Percentiles rank a stretch among this genome's conserved stretches.
phyloP scores from a whole-genome alignment of 768 basidiomycete species.

The Russula lepida region DNA sequence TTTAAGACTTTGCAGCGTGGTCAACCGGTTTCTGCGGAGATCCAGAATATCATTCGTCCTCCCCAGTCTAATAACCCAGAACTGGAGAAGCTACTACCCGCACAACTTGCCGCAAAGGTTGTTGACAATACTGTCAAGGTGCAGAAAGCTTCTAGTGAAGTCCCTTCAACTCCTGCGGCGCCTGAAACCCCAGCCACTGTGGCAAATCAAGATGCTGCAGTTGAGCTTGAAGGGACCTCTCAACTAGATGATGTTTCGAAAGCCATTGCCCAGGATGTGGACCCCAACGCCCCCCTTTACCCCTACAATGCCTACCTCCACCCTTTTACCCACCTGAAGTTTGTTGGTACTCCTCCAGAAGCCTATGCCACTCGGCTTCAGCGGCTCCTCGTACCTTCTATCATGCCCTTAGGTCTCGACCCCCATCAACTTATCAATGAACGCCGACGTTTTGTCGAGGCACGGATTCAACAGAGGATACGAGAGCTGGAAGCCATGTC shows the following conservation, averaged over 20 bases:
- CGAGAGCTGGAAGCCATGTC: conserved; percentile 76
- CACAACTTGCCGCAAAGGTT: conserved; percentile 51
- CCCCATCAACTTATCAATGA: conserved; percentile 87
- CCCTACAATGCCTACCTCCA: conserved; percentile 88
- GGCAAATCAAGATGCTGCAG: conserved; percentile 25
- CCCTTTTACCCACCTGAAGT: conserved; percentile 72
- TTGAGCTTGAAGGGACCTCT: conserved; percentile 49
- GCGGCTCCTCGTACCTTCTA: conserved; percentile 74
- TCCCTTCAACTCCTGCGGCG: conserved; percentile 21
- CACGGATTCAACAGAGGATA: conserved; percentile 81
- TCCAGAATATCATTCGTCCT: conserved; percentile 63
- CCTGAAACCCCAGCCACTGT: conserved; percentile 5
- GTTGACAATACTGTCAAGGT: conserved; percentile 71
- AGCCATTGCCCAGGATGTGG: conserved; percentile 70
- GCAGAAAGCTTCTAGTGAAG: conserved; percentile 41
- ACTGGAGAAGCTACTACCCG: conserved; percentile 56
- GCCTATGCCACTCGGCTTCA: conserved; percentile 68
- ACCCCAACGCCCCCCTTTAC: conserved; percentile 72
- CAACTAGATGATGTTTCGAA: conserved; percentile 58
- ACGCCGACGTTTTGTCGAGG: conserved; percentile 84
- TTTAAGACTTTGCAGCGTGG: conserved; percentile 65
- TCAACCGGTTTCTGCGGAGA: conserved; percentile 54
- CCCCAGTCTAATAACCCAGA: conserved; percentile 53
- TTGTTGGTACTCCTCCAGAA: conserved; percentile 48
- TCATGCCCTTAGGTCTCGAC: conserved; percentile 89